Conservation (phyloP, 202 grass and related monocot species). For the Elaeis oleifera region DNA sequence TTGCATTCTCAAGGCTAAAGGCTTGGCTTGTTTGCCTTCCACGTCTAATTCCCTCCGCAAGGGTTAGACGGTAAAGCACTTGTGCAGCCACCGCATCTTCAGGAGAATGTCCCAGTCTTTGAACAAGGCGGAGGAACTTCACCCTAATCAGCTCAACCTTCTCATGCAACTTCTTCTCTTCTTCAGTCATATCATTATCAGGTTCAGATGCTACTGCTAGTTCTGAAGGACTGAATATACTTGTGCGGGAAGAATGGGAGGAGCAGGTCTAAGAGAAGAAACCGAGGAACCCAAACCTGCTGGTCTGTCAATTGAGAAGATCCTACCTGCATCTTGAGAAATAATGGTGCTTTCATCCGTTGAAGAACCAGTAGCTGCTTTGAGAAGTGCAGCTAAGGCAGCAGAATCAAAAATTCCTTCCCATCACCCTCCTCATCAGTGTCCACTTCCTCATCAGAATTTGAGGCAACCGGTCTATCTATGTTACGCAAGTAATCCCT, state of each 20-base stretch:
- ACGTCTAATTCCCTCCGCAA: constrained; percentile 67
- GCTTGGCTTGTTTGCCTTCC: constrained; percentile 46
- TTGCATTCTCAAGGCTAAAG: constrained; percentile 44
- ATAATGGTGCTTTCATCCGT: constrained; percentile 34
- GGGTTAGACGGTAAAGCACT: constrained; percentile 70
- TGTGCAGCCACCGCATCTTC: constrained; percentile 64
- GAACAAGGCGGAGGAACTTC: constrained; percentile 77
- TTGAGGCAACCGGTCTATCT: background rate
- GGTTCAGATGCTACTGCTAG: constrained; percentile 37
- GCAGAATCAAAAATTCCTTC: constrained; percentile 51
- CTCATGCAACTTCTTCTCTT: constrained; percentile 77
- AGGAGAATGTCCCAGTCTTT: constrained; percentile 55
- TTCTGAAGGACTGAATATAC: constrained; percentile 38
- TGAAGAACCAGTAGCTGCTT: constrained; percentile 47
- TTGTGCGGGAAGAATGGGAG: constrained; percentile 32
- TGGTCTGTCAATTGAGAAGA: constrained; percentile 56
- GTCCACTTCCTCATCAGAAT: constrained; percentile 17
- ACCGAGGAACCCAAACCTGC: constrained; percentile 56
- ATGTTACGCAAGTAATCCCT: background rate
- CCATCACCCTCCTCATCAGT: constrained; percentile 9
- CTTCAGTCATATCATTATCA: constrained; percentile 57
- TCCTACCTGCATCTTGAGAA: constrained; percentile 51
- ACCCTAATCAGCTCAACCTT: constrained; percentile 82
- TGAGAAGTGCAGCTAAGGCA: constrained; percentile 55
- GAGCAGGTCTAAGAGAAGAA: constrained; percentile 41